Evolutionary conservation across 1,284 basidiomycete species (phyloP).

Genomic region (Pseudozyma thailandica): DNA sequence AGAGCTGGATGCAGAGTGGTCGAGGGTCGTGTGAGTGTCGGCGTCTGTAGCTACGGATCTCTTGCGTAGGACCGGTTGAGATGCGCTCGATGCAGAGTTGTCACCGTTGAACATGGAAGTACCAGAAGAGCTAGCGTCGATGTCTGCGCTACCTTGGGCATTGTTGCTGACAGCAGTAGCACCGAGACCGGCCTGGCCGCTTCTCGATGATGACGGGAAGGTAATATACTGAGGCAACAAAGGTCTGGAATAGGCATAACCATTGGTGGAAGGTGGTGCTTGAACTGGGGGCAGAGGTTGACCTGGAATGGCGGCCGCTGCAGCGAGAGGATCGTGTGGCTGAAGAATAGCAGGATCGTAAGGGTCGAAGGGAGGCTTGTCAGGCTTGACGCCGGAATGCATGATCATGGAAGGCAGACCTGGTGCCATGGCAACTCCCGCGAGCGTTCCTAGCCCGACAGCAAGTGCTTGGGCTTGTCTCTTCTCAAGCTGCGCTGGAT

Average conservation of each 20-base stretch:
- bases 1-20: background rate
- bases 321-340: constrained; percentile 20
- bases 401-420: constrained; percentile 1
- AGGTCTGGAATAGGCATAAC: background rate
- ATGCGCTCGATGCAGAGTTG: background rate
- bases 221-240: background rate
- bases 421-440: constrained; percentile 13
- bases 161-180: no score
- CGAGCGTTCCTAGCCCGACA: constrained; percentile 1
- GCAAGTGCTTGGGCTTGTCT: constrained; percentile 1
- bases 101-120: background rate
- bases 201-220: constrained; percentile 4
- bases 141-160: background rate
- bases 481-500: constrained; percentile 2
- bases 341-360: constrained; percentile 35
- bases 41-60: background rate
- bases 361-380: constrained; percentile 36
- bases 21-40: background rate
- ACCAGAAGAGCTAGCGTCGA: background rate
- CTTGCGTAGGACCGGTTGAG: constrained; percentile 27
- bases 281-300: constrained; percentile 4
- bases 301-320: constrained; percentile 10
- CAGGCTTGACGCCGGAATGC: background rate
- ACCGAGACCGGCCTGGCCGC: background rate
- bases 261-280: background rate